Base-by-base conservation (phyloP, 345 rosid species). In the Chamaenerion angustifolium region DNA sequence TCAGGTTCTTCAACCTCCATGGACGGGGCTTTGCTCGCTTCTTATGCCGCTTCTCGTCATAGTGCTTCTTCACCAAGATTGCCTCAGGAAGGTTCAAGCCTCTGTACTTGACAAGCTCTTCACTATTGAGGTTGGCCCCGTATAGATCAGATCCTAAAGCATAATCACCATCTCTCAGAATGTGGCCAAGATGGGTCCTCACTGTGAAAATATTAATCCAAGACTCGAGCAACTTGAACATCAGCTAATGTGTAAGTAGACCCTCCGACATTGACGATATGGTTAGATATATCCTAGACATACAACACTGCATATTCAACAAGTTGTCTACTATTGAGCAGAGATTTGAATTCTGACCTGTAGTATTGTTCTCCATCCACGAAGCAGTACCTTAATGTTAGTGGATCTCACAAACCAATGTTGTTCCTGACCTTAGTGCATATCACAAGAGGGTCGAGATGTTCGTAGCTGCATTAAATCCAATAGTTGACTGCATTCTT, bases 371-470 rank as follows among this genome's bases (percentile, higher is more conserved):
- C 67, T 3, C 58, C 52, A 51, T 63, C 70, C 42, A 71, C 53
- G 51, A 49, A 60, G 56, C 66, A 56, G 7, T 57, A 48, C 55
- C 69, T 64, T 51, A 67, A 42, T 41, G 67, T 63, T 10, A 60
- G 23, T 50, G 76, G 76, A 58, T 71, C 76, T 13, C 67, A 40
- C 17, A 71, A 43, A 43, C 67, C 64, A 14, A 67, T 71, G 55
- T 41, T 71, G 52, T 67, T 62, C 16, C 72, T 67, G 53, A 71
- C 69, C 51, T 67, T 71, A 1, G 59, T 55, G 65, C 75, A 70
- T 31, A 70, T 62, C 48, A 70, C 75, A 19, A 70, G 64, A 52
- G 75, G 75, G 14, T 68, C 76, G 42, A 59, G 54, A 63, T 70
- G 66, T n/a, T 68, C 71, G 48, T 66, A 59, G 45, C 63, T 56